A percentile compares a stretch with the other conserved stretches of the same genome.
phyloP scores from a whole-genome alignment of 2,329 filamentous ascomycete genomes.

The Trichoderma sp. region DNA sequence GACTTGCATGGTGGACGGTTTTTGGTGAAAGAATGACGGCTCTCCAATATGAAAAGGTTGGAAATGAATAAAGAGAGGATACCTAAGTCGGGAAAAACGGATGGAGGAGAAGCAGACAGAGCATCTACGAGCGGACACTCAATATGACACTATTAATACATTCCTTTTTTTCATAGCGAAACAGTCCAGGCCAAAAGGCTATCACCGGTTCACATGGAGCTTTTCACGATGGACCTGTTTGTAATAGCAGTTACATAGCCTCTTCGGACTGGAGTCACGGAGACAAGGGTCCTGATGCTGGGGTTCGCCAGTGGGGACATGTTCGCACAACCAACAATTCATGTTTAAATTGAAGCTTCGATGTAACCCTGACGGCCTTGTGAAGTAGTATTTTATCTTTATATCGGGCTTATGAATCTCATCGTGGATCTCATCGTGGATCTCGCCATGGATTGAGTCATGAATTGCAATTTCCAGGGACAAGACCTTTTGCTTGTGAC shows the following conservation, averaged over 20 bases:
- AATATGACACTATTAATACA: background rate
- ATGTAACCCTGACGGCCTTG: too few relatives aligned
- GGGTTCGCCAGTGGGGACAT: background rate
- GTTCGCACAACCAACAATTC: background rate
- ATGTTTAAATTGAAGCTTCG: background rate
- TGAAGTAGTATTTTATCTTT: too few relatives aligned
- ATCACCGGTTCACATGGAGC: background rate
- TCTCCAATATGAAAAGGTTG: background rate
- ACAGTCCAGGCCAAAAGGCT: background rate
- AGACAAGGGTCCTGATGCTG: background rate
- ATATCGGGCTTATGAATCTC: background rate
- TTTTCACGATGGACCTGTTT: background rate
- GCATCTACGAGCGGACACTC: background rate
- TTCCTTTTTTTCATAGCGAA: too few relatives aligned
- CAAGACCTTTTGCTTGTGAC: too few relatives aligned
- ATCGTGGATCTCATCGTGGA: background rate
- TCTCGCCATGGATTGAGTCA: too few relatives aligned
- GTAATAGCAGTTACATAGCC: background rate
- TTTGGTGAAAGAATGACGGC: background rate
- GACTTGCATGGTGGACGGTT: background rate
- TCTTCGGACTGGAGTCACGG: background rate
- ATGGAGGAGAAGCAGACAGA: background rate
- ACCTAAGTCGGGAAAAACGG: background rate
- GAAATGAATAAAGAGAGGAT: background rate
- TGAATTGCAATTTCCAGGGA: too few relatives aligned